A percentile compares a stretch with the other conserved stretches of the same genome.
Evolutionary conservation across 352 stramenopile genomes (phyloP).

Genomic region (Globisporangium barbulae): DNA sequence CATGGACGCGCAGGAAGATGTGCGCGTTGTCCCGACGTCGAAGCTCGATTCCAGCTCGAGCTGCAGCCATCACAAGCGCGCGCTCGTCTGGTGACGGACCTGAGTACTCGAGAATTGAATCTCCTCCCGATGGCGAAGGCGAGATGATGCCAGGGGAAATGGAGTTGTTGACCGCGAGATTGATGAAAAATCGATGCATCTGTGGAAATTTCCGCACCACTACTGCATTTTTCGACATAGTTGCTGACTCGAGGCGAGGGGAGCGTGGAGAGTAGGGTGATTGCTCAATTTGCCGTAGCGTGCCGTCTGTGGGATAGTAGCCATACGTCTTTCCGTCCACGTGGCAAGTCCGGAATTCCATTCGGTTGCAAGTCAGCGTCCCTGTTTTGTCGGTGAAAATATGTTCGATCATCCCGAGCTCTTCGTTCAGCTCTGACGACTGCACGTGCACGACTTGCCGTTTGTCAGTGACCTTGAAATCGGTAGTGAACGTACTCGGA

Average conservation of each 20-base stretch:
- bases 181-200: constrained; percentile 43
- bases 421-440: constrained; percentile 87
- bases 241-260: not conserved
- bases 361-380: constrained; percentile 91
- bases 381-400: constrained; percentile 96
- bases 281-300: constrained; percentile 25
- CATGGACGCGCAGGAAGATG: constrained; percentile 26
- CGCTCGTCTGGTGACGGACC: constrained; percentile 80
- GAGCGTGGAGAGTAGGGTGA: not conserved
- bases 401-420: constrained; percentile 94
- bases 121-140: not conserved
- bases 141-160: constrained; percentile 33
- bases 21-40: constrained; percentile 26
- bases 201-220: constrained; percentile 21
- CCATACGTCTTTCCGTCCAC: constrained; percentile 74
- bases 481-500: not conserved
- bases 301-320: constrained; percentile 28
- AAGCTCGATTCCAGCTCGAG: constrained; percentile 42
- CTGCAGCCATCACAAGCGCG: constrained; percentile 54
- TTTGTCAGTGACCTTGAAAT: constrained; percentile 20
- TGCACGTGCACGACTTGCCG: constrained; percentile 62
- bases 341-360: constrained; percentile 92
- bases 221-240: not conserved
- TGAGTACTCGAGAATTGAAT: constrained; percentile 47
- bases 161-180: constrained; percentile 58